phyloP scores from a whole-genome alignment of 2,329 filamentous ascomycete species.

The Nectriaceae sp. region DNA sequence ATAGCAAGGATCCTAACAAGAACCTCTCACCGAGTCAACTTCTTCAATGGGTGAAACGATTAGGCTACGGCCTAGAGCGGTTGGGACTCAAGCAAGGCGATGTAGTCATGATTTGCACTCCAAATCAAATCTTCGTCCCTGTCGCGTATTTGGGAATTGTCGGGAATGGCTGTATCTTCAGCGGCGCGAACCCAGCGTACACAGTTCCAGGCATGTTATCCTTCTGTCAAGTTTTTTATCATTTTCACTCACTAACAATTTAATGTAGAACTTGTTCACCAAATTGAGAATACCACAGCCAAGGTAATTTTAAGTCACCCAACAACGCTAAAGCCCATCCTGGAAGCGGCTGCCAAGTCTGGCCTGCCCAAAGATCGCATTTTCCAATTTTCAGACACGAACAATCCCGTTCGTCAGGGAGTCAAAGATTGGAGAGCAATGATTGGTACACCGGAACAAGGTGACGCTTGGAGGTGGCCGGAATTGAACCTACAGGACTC shows the following conservation, averaged over 20 bases:
- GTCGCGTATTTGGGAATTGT: constrained; percentile 56
- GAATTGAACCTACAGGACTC: constrained; percentile 38
- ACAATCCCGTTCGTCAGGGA: constrained; percentile 30
- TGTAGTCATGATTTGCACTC: constrained; percentile 54
- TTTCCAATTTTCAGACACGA: constrained; percentile 49
- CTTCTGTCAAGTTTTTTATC: not conserved
- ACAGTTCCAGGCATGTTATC: constrained; percentile 44
- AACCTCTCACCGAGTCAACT: constrained; percentile 49
- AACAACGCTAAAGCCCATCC: constrained; percentile 41
- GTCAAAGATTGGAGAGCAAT: constrained; percentile 45
- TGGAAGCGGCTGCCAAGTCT: constrained; percentile 44
- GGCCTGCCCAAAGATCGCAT: constrained; percentile 44
- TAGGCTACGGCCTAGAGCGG: constrained; percentile 50
- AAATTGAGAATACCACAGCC: constrained; percentile 53
- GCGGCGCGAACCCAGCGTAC: constrained; percentile 54
- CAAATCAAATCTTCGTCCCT: constrained; percentile 58
- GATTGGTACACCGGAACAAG: constrained; percentile 34
- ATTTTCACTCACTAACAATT: not conserved
- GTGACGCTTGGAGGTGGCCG: constrained; percentile 43
- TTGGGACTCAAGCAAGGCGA: constrained; percentile 49
- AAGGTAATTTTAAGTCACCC: constrained; percentile 53
- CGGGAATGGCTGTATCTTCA: constrained; percentile 55
- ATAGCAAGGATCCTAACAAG: constrained; percentile 46
- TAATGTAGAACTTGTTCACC: constrained; percentile 48
- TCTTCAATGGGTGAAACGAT: constrained; percentile 51